Base-by-base conservation (phyloP, 2,329 filamentous ascomycete species). In the Nigrospora sphaerica region DNA sequence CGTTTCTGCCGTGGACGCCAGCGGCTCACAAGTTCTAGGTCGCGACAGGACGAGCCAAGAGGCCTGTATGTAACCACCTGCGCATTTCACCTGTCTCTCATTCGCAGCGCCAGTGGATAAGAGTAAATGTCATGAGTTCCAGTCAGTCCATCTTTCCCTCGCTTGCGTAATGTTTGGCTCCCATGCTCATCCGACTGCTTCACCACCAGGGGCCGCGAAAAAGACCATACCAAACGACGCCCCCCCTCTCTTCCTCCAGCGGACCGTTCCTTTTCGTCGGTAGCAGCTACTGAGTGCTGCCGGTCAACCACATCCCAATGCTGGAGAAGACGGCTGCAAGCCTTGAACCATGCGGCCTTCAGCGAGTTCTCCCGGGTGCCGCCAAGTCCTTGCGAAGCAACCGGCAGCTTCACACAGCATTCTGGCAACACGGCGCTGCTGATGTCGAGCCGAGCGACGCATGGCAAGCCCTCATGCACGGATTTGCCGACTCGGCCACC, bases 261-360 rank as follows among this genome's bases (percentile, higher is more conserved):
- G 23, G 23, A 28, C 23, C 23, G 5, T 10, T 28, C 10, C 7
- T 10, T 9, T 28, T 28, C 23, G 23, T 28, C 23, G 23, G 23
- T 28, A 28, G 23, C 7, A 28, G 23, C 23, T 28, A 10, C 23
- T 28, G 23, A 32, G 41, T 38, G 33, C 37, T 43, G 46, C 19
- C 23, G 23, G 23, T 28, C 23, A 28, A 10, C 23, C 23, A 10
- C 4, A 28, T 28, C 34, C 68, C 66, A 62, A 78, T 80, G 75
- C 73, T 80, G 57, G 77, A 80, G 69, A 73, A 75, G 70, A 77
- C 76, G 47, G 74, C 75, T 36, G 70, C 72, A 50, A 70, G 67
- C 62, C 63, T 80, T 63, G 77, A 80, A 71, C 71, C 75, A 62
- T 73, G 74, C 66, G 69, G 68, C 54, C 66, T 80, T 60, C 73